Base-by-base conservation (phyloP, 192 early-diverging fungal species). In the Entrophospora sp. region DNA sequence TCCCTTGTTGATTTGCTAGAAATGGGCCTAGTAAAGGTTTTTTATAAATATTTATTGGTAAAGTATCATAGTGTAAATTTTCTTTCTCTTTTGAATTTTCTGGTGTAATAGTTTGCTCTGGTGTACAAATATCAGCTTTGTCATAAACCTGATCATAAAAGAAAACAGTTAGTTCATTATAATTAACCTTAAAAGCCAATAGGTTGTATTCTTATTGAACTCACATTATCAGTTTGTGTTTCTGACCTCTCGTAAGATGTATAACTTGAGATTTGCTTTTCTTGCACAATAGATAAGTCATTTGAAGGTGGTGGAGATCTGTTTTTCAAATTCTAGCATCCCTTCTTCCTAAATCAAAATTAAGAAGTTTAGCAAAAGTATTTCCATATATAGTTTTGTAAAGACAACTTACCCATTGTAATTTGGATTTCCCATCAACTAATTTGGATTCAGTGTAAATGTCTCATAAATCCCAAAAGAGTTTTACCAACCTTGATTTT, bases 321-420 rank as follows among this genome's bases (percentile, higher is more conserved):
- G 22, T 61, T 20, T 22, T 28, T 61, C 38, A n/a, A 61, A 61
- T 25, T 61, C 37, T 0, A 61, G 2, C 24, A 61, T 61, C 25
- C 58, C 58, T 60, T 60, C 22, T 60, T 60, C 40, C 22, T 60
- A 60, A 60, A 60, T 12, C 0, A 0, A 30, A 60, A 43, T 22
- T 13, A 25, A 42, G 40, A 31, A 60, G 16, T 7, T 13, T 42
- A 40, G 24, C 22, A 42, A 40, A 60, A 60, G 5, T 25, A 60
- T 60, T 31, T n/a, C 58, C 40, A 60, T 37, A 60, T 4, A 60
- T 25, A n/a, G n/a, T 60, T 60, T 60, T 60, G 37, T 42, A 31
- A 60, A 60, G 22, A 60, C 22, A 60, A 60, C 58, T 38, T 60
- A 60, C 58, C 58, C 58, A 60, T 27, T 60, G 58, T 30, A 60